Conservation (phyloP, 2,329 filamentous ascomycete species). For the Coniochaeta sp. region DNA sequence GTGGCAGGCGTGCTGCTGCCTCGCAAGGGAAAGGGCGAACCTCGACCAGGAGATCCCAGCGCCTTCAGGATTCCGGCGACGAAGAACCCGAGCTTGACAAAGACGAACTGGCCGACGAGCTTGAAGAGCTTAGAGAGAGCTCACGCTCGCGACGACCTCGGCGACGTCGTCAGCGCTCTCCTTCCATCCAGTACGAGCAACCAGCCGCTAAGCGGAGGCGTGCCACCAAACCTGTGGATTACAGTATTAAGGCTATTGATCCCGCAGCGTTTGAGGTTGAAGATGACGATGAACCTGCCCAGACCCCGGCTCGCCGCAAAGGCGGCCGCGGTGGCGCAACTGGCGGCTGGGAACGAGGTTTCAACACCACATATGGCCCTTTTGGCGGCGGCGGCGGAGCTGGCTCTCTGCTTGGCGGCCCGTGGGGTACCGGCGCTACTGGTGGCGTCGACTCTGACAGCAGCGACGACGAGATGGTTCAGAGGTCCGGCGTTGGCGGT, state of each 20-base stretch:
- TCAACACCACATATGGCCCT: conserved; percentile 87
- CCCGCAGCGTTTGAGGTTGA: conserved; percentile 50
- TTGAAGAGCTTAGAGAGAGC: conserved; percentile 51
- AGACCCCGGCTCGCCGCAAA: conserved; percentile 60
- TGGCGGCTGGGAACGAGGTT: conserved; percentile 64
- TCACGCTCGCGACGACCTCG: conserved; percentile 46
- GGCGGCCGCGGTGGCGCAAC: conserved; percentile 50
- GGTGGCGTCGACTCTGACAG: conserved; percentile 89
- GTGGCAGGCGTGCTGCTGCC: conserved; percentile 32
- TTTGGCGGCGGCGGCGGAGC: conserved; percentile 80
- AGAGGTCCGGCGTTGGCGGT: conserved; percentile 50
- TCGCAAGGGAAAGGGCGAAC: conserved; percentile 29
- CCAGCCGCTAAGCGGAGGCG: conserved; percentile 42
- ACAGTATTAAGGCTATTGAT: conserved; percentile 76
- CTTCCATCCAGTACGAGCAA: conserved; percentile 53
- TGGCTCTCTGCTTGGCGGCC: conserved; percentile 64
- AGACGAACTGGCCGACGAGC: conserved; percentile 59
- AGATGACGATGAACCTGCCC: conserved; percentile 63
- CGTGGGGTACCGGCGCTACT: conserved; percentile 65
- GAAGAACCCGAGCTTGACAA: conserved; percentile 53
- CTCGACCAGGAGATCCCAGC: conserved; percentile 36
- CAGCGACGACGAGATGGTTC: conserved; percentile 83
- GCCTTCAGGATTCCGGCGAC: conserved; percentile 44
- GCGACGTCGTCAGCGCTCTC: conserved; percentile 42
- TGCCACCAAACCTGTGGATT: conserved; percentile 66